Conservation (phyloP, 306 rosid species). For the Gastrolobium villosum region DNA sequence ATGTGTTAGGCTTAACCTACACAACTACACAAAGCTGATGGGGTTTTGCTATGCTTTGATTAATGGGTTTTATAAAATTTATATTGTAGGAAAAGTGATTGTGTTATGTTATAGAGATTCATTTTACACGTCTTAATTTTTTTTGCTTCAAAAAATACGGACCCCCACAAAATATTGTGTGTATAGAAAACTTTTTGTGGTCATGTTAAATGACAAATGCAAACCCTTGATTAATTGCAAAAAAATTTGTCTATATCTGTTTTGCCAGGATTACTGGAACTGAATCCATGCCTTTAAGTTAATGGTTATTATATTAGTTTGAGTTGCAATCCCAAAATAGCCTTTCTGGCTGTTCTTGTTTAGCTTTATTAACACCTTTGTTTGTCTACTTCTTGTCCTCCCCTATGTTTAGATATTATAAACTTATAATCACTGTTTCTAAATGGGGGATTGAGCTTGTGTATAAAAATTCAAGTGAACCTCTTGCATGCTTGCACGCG, state of each 20-base stretch:
- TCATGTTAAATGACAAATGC: too few species aligned
- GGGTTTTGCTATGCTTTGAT: background rate
- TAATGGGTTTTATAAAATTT: too few species aligned
- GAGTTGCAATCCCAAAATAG: constrained; percentile 79
- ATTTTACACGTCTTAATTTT: too few species aligned
- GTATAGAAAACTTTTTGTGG: too few species aligned
- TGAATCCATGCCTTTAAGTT: constrained; percentile 59
- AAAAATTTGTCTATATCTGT: constrained; percentile 31
- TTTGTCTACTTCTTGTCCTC: constrained; percentile 57
- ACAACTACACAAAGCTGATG: background rate
- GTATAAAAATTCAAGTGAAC: constrained; percentile 46
- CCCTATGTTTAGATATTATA: constrained; percentile 64
- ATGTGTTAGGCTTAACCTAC: background rate
- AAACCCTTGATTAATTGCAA: constrained; percentile 33
- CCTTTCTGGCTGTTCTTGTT: constrained; percentile 67
- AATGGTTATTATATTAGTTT: constrained; percentile 38
- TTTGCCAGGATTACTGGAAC: constrained; percentile 75
- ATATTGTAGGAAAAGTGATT: too few species aligned
- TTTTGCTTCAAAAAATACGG: too few species aligned
- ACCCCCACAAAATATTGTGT: too few species aligned
- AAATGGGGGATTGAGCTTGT: constrained; percentile 62
- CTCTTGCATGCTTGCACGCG: constrained; percentile 87
- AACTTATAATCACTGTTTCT: constrained; percentile 71
- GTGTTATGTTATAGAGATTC: too few species aligned
- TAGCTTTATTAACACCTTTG: constrained; percentile 50